phyloP scores from a whole-genome alignment of 371 early-diverging fungal species.

The Mucor velutinosus region DNA sequence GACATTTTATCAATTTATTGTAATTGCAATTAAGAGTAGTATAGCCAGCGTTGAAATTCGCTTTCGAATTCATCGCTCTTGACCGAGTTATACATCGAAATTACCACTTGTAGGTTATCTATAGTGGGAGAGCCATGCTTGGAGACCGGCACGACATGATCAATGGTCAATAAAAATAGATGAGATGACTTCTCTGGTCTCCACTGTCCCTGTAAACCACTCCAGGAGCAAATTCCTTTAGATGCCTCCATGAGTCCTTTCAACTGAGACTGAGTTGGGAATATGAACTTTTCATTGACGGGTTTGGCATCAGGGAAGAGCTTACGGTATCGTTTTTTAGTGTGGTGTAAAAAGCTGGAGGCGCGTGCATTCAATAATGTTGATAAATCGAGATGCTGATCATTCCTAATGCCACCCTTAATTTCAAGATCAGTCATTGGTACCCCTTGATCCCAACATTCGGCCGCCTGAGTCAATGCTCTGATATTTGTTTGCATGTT shows the following conservation, averaged over 20 bases:
- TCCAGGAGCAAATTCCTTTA: not conserved
- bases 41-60: slow-evolving; percentile 3
- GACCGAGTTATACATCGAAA: not conserved
- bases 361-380: not conserved
- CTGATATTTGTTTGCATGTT: not conserved
- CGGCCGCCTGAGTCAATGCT: not conserved
- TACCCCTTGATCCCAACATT: not conserved
- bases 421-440: not conserved
- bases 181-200: not conserved
- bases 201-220: not conserved
- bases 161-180: slow-evolving; percentile 1
- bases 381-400: not conserved
- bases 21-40: not conserved
- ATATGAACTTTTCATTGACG: not conserved
- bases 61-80: slow-evolving; percentile 2
- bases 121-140: not conserved
- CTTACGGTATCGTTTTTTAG: not conserved
- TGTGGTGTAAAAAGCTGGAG: not conserved
- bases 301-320: not conserved
- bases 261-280: not conserved
- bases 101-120: slow-evolving; percentile 1
- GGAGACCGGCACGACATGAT: slow-evolving; percentile 12
- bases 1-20: not conserved
- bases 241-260: not conserved
- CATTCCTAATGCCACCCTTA: not conserved